phyloP scores from a whole-genome alignment of 2,329 filamentous ascomycete species.

The Monilinia laxa region DNA sequence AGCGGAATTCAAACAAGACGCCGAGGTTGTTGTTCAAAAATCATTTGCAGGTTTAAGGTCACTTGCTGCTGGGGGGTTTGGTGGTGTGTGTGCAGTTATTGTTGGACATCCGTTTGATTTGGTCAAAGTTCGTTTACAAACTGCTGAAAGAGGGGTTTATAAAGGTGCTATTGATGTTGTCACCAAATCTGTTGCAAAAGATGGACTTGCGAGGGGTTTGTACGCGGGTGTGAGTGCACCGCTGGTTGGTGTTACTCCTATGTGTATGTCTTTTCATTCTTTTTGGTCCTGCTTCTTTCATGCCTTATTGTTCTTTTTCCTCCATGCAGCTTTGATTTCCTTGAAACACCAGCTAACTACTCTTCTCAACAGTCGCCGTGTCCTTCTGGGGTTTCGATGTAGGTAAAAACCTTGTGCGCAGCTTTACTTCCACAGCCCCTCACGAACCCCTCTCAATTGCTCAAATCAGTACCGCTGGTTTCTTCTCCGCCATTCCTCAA shows the following conservation, averaged over 20 bases:
- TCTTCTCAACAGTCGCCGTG: conserved; percentile 57
- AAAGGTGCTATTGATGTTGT: conserved; percentile 89
- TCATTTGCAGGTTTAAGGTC: conserved; percentile 68
- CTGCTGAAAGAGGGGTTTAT: conserved; percentile 91
- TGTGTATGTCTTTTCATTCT: conserved; percentile 85
- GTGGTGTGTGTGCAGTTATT: conserved; percentile 88
- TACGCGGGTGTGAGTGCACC: conserved; percentile 98
- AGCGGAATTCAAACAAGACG: conserved; percentile 39
- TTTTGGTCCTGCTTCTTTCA: neutral
- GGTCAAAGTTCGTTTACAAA: conserved; percentile 96
- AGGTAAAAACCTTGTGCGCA: conserved; percentile 82
- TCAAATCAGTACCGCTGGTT: conserved; percentile 88
- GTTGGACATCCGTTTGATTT: conserved; percentile 97
- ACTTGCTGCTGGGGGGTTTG: conserved; percentile 85
- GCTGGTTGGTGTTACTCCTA: conserved; percentile 91
- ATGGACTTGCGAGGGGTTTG: conserved; percentile 76
- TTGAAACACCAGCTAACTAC: conserved; percentile 19
- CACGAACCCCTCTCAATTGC: conserved; percentile 75
- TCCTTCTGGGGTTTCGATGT: conserved; percentile 89
- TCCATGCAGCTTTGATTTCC: neutral
- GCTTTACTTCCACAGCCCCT: conserved; percentile 58
- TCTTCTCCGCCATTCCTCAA: conserved; percentile 98
- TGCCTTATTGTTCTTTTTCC: neutral
- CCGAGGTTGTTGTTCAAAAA: conserved; percentile 35
- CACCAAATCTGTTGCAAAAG: conserved; percentile 79